Conservation (phyloP, 768 basidiomycete species). For the Tremella mesenterica region DNA sequence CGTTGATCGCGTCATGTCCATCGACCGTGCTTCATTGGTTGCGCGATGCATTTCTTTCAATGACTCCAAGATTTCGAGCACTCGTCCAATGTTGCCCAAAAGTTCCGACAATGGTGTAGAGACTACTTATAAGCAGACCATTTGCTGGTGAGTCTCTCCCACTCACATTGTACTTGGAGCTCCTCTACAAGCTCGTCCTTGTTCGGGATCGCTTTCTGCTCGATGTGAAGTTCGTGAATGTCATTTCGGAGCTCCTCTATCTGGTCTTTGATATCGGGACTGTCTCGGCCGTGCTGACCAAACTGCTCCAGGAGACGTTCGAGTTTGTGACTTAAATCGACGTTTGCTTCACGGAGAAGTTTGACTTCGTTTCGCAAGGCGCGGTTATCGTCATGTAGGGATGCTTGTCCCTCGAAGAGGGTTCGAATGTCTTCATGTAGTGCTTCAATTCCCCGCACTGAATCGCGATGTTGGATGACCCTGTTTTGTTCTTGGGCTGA, state of each 20-base stretch:
- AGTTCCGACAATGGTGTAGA: background rate
- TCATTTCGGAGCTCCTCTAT: background rate
- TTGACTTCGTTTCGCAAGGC: background rate
- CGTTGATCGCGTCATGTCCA: background rate
- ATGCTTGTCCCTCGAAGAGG: background rate
- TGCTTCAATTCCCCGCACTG: no score
- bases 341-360: background rate
- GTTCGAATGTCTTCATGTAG: background rate
- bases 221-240: background rate
- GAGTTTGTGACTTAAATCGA: background rate
- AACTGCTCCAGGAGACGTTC: background rate
- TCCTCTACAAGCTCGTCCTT: background rate
- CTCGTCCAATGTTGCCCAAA: no score
- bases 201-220: background rate
- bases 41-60: background rate
- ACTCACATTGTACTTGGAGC: background rate
- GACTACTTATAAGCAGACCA: background rate
- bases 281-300: background rate
- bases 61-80: background rate
- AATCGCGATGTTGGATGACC: no score
- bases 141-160: background rate
- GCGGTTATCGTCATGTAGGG: background rate
- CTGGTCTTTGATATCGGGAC: background rate
- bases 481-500: no score
- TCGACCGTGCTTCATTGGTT: background rate